Percentiles rank a stretch among this genome's conserved stretches.
Conservation (phyloP, 805 yeast species). For the Schwanniomyces vanrijiae region DNA sequence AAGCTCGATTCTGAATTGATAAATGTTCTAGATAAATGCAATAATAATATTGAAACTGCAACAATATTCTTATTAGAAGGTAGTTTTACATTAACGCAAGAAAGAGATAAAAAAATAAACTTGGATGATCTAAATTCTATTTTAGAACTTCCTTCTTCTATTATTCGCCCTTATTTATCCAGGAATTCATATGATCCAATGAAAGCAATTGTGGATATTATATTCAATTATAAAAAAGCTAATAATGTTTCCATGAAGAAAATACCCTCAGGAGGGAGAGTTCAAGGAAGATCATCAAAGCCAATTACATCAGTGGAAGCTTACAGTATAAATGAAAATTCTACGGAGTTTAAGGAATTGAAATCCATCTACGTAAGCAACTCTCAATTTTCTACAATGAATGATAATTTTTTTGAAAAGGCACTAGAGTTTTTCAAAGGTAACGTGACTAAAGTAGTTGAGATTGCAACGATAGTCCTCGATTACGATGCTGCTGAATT, state of each 20-base stretch:
- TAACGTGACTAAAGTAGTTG: slow-evolving; percentile 36
- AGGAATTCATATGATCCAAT: slow-evolving; percentile 11
- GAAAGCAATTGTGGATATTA: slow-evolving; percentile 36
- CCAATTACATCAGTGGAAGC: background rate
- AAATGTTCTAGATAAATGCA: slow-evolving; percentile 23
- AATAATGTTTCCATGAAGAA: background rate
- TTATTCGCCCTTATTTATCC: slow-evolving; percentile 16
- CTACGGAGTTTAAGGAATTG: slow-evolving; percentile 32
- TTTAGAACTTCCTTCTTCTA: background rate
- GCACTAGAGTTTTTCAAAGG: slow-evolving; percentile 47
- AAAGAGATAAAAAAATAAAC: background rate
- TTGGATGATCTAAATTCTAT: background rate
- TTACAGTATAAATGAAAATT: slow-evolving; percentile 5
- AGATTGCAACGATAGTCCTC: slow-evolving; percentile 29
- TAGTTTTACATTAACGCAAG: too few species aligned
- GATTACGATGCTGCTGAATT: slow-evolving; percentile 25
- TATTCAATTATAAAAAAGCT: slow-evolving; percentile 15
- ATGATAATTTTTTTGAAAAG: slow-evolving; percentile 37
- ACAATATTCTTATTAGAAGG: background rate
- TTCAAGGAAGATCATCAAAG: slow-evolving; percentile 26
- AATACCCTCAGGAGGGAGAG: slow-evolving; percentile 27
- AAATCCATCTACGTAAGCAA: slow-evolving; percentile 32
- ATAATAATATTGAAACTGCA: slow-evolving; percentile 23
- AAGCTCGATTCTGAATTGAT: slow-evolving; percentile 27
- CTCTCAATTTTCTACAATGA: slow-evolving; percentile 30